Percentiles rank a stretch among this genome's conserved stretches.
Evolutionary conservation across 768 basidiomycete species (phyloP).

Genomic region (Lyophyllum decastes): DNA sequence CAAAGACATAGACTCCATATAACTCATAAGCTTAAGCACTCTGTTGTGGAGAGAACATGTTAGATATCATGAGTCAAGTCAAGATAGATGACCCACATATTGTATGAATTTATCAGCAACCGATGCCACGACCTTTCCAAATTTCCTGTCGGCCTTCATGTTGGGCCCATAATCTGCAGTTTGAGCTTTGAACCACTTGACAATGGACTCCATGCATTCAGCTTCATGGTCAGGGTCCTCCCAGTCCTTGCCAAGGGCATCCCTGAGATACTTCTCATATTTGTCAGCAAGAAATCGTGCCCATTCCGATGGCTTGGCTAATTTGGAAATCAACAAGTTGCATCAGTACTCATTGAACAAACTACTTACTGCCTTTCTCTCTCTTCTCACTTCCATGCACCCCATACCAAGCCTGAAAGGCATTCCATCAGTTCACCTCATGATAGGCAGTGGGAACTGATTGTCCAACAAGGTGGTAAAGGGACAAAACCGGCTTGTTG

Average conservation of each 20-base stretch:
- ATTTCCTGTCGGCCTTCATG: neutral
- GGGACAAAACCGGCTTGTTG: neutral
- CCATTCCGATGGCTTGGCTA: neutral
- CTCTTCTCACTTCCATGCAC: neutral
- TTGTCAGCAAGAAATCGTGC: neutral
- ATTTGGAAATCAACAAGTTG: neutral
- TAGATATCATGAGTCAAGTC: neutral
- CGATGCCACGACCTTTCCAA: neutral
- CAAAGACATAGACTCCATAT: constrained; percentile 1
- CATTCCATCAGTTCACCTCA: constrained; percentile 1
- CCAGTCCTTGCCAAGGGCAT: constrained; percentile 1
- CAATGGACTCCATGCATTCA: neutral
- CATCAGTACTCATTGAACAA: neutral
- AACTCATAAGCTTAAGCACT: neutral
- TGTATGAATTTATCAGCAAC: neutral
- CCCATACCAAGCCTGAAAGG: neutral
- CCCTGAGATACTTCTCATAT: neutral
- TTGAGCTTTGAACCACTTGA: neutral
- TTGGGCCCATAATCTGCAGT: neutral
- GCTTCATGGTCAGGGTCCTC: neutral
- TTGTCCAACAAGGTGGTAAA: constrained; percentile 1
- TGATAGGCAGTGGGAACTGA: neutral
- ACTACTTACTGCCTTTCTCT: neutral
- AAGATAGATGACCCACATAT: neutral
- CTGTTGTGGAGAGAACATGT: neutral